Conservation (phyloP, 768 basidiomycete genomes). For the Chalciporus chontae region DNA sequence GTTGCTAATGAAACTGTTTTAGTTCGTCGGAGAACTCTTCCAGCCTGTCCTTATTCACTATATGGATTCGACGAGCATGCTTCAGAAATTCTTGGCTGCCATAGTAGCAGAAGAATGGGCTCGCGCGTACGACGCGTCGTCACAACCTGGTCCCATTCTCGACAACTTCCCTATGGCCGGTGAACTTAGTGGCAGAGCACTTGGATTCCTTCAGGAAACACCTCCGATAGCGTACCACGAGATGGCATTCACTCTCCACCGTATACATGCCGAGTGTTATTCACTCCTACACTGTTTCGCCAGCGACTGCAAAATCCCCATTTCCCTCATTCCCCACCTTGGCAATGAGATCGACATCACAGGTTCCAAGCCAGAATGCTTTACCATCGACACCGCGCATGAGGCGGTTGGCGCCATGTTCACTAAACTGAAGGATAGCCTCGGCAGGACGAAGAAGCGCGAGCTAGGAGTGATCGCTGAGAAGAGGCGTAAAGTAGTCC, state of each 20-base stretch:
- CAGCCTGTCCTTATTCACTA: constrained; percentile 75
- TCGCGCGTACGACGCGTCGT: constrained; percentile 41
- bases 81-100: constrained; percentile 85
- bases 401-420: constrained; percentile 69
- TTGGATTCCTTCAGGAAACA: constrained; percentile 68
- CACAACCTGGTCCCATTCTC: constrained; percentile 41
- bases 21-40: constrained; percentile 62
- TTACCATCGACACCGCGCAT: constrained; percentile 78
- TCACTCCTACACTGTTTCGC: constrained; percentile 79
- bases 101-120: constrained; percentile 94
- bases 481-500: constrained; percentile 62
- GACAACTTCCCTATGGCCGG: constrained; percentile 57
- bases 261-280: constrained; percentile 77
- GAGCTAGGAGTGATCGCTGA: constrained; percentile 73
- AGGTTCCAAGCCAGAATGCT: constrained; percentile 58
- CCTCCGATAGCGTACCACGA: constrained; percentile 86
- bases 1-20: constrained; percentile 1
- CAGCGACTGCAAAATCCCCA: constrained; percentile 82
- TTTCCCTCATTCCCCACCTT: constrained; percentile 73
- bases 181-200: constrained; percentile 64
- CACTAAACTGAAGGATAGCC: constrained; percentile 64
- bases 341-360: constrained; percentile 76
- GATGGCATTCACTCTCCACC: constrained; percentile 76
- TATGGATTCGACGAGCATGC: constrained; percentile 82
- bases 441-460: constrained; percentile 76